A percentile compares a stretch with the other conserved stretches of the same genome.
Conservation (phyloP, 2,329 filamentous ascomycete species). For the Botrytis deweyae region DNA sequence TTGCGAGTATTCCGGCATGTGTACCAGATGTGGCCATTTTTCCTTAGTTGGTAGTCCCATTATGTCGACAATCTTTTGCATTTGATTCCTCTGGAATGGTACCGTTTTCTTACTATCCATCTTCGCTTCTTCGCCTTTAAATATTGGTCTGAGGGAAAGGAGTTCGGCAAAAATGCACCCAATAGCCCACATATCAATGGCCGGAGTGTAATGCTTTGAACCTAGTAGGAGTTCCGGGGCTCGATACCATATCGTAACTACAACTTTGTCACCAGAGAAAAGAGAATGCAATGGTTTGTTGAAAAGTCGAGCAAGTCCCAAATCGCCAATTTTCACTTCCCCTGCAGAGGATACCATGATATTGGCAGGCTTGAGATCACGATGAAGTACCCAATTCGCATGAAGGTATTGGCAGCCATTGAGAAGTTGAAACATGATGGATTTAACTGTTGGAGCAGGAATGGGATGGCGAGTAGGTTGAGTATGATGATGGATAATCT, state of each 20-base stretch:
- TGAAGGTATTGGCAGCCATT: constrained; percentile 95
- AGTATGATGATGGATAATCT: constrained; percentile 96
- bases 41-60: constrained; percentile 88
- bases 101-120: constrained; percentile 98
- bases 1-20: constrained; percentile 84
- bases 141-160: constrained; percentile 85
- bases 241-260: constrained; percentile 98
- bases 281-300: constrained; percentile 90
- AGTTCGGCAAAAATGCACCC: constrained; percentile 98
- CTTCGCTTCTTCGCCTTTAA: constrained; percentile 98
- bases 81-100: constrained; percentile 95
- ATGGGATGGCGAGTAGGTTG: constrained; percentile 86
- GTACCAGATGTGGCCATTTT: constrained; percentile 77
- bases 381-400: constrained; percentile 94
- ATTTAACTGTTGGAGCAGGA: constrained; percentile 83
- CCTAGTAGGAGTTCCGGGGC: constrained; percentile 91
- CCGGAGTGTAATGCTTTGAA: constrained; percentile 92
- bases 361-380: constrained; percentile 95
- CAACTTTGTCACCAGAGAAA: constrained; percentile 94
- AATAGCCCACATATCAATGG: constrained; percentile 95
- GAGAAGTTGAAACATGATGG: constrained; percentile 92
- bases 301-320: constrained; percentile 88
- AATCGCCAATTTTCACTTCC: constrained; percentile 90
- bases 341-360: constrained; percentile 95
- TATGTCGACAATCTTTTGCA: constrained; percentile 98